These are phyloP conservation scores for Metschnikowia bowlesiae DNA, from an alignment of 805 yeast species.

Conservation along the genomic window DNA sequence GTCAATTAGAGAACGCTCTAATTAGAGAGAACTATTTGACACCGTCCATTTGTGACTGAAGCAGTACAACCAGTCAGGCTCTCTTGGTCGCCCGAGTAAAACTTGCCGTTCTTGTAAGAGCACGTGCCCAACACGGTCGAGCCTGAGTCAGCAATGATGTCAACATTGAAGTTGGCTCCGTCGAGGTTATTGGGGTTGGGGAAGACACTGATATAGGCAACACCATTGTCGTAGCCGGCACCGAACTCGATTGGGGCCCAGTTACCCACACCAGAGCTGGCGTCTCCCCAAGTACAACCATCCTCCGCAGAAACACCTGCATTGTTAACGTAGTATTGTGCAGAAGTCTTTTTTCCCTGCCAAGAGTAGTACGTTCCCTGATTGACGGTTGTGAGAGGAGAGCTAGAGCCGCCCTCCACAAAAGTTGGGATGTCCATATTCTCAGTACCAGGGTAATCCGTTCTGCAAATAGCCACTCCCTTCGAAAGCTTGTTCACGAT, in stretches of 20 bases:
- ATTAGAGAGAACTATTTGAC: constrained; percentile 62
- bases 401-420: constrained; percentile 60
- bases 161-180: constrained; percentile 54
- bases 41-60: constrained; percentile 78
- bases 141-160: constrained; percentile 67
- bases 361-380: constrained; percentile 71
- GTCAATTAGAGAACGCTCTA: neutral
- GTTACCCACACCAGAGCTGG: constrained; percentile 83
- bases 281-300: constrained; percentile 91
- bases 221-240: constrained; percentile 69
- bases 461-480: constrained; percentile 88
- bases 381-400: constrained; percentile 76
- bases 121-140: constrained; percentile 68
- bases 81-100: constrained; percentile 44
- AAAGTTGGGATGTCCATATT: constrained; percentile 95
- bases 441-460: constrained; percentile 99
- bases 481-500: constrained; percentile 61
- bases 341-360: constrained; percentile 78
- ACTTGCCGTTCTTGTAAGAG: constrained; percentile 71
- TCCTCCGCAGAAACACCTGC: constrained; percentile 89
- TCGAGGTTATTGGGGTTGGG: constrained; percentile 88
- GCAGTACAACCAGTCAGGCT: constrained; percentile 91
- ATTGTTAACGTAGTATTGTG: constrained; percentile 95
- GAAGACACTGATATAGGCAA: constrained; percentile 81
- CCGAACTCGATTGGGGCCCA: constrained; percentile 98